Conservation (phyloP, 176 grass and related monocot genomes). For the Hyparrhenia diplandra region DNA sequence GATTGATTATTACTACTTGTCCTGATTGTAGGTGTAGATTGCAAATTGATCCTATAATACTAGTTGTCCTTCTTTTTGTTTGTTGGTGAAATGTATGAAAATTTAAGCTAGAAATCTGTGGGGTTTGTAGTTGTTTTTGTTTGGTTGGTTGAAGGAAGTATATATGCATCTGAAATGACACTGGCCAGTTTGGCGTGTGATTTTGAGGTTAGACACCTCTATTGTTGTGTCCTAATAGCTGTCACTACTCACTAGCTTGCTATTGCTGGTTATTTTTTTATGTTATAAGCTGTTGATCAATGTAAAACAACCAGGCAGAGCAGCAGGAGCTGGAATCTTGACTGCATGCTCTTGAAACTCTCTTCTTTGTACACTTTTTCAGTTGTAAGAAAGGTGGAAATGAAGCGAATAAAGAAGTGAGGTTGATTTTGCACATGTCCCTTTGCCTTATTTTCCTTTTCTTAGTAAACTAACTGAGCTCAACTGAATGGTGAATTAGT, state of each 20-base stretch:
- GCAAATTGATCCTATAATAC: not conserved
- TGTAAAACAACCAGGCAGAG: not conserved
- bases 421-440: too few species aligned
- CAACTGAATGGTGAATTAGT: not conserved
- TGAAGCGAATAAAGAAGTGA: not conserved
- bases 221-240: not conserved
- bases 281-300: not conserved
- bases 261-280: not conserved
- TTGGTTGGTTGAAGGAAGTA: conserved; percentile 19
- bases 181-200: not conserved
- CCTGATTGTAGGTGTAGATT: conserved; percentile 29
- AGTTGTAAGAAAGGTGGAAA: not conserved
- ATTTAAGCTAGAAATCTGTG: not conserved
- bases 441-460: not conserved
- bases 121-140: conserved; percentile 9
- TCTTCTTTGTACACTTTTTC: conserved; percentile 12
- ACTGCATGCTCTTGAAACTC: not conserved
- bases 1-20: not conserved
- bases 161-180: conserved; percentile 6
- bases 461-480: not conserved
- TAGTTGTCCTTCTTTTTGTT: not conserved
- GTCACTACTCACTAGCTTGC: conserved; percentile 1
- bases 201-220: not conserved
- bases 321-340: not conserved
- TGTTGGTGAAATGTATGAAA: not conserved